Conservation (phyloP, 495 filamentous ascomycete species). For the Penicillium lividum region DNA sequence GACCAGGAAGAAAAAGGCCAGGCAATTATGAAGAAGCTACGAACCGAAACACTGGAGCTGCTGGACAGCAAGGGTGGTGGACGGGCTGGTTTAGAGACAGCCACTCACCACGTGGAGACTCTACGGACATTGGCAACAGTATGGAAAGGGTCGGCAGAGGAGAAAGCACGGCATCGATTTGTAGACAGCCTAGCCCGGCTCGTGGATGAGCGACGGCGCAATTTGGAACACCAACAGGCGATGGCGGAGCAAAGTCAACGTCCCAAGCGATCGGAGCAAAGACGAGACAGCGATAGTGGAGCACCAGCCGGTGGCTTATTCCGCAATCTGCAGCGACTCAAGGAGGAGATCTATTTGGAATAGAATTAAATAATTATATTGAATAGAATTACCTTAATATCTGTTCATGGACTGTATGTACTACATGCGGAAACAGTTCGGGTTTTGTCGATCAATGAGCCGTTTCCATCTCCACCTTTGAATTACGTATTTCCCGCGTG, state of each 20-base stretch:
- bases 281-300: slow-evolving; percentile 42
- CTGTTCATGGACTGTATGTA: neutral
- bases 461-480: slow-evolving; percentile 19
- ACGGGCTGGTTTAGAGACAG: slow-evolving; percentile 59
- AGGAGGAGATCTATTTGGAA: slow-evolving; percentile 68
- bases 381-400: neutral
- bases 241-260: slow-evolving; percentile 40
- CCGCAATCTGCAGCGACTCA: slow-evolving; percentile 74
- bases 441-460: neutral
- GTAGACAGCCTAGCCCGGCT: slow-evolving; percentile 72
- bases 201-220: slow-evolving; percentile 57
- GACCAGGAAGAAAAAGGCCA: slow-evolving; percentile 78
- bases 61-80: slow-evolving; percentile 52
- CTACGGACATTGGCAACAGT: slow-evolving; percentile 69
- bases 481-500: slow-evolving; percentile 31
- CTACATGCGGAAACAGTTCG: neutral
- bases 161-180: slow-evolving; percentile 77
- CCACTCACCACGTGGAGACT: slow-evolving; percentile 67
- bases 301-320: slow-evolving; percentile 73
- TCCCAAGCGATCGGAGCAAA: slow-evolving; percentile 27
- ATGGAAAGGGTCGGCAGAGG: slow-evolving; percentile 95
- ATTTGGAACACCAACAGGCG: slow-evolving; percentile 55
- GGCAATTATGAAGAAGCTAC: slow-evolving; percentile 65
- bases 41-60: slow-evolving; percentile 68
- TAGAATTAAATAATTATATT: slow-evolving; percentile 14